phyloP scores from a whole-genome alignment of 139 green algal genomes.

The Tetraselmis chui region DNA sequence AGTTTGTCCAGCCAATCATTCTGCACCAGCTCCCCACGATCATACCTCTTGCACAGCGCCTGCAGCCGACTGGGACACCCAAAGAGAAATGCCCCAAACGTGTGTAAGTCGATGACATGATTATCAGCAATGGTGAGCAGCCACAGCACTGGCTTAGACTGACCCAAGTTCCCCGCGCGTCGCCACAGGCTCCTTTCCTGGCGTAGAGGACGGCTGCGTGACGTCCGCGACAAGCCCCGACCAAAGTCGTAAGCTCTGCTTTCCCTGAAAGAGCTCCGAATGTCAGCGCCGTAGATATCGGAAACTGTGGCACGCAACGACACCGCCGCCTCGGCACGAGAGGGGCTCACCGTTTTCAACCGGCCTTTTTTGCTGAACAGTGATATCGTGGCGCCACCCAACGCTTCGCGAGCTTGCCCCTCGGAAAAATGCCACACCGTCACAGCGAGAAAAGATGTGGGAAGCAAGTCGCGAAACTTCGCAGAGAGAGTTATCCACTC shows the following conservation, averaged over 20 bases:
- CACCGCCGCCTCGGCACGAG: background rate
- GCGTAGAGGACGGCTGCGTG: slow-evolving; percentile 43
- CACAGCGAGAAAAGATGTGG: slow-evolving; percentile 57
- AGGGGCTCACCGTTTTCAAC: slow-evolving; percentile 50
- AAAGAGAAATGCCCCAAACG: too few relatives aligned
- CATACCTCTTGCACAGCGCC: slow-evolving; percentile 61
- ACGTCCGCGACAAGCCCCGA: slow-evolving; percentile 37
- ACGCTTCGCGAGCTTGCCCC: slow-evolving; percentile 19
- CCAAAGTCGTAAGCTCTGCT: slow-evolving; percentile 60
- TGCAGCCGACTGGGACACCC: slow-evolving; percentile 56
- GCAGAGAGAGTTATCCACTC: slow-evolving; percentile 63
- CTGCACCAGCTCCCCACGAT: slow-evolving; percentile 65
- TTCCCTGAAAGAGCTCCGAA: slow-evolving; percentile 22
- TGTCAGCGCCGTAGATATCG: slow-evolving; percentile 1
- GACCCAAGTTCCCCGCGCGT: slow-evolving; percentile 43
- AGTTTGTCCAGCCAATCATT: slow-evolving; percentile 81
- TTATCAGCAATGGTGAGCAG: too few relatives aligned
- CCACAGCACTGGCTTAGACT: too few relatives aligned
- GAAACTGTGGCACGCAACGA: slow-evolving; percentile 7
- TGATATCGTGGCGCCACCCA: slow-evolving; percentile 56
- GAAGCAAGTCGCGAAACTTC: slow-evolving; percentile 77
- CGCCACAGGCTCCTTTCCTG: slow-evolving; percentile 64
- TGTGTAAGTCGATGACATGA: too few relatives aligned
- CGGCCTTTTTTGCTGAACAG: slow-evolving; percentile 83
- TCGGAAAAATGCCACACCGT: slow-evolving; percentile 53